Evolutionary conservation across 2,329 filamentous ascomycete genomes (phyloP).

Genomic region (Trichothecium roseum): DNA sequence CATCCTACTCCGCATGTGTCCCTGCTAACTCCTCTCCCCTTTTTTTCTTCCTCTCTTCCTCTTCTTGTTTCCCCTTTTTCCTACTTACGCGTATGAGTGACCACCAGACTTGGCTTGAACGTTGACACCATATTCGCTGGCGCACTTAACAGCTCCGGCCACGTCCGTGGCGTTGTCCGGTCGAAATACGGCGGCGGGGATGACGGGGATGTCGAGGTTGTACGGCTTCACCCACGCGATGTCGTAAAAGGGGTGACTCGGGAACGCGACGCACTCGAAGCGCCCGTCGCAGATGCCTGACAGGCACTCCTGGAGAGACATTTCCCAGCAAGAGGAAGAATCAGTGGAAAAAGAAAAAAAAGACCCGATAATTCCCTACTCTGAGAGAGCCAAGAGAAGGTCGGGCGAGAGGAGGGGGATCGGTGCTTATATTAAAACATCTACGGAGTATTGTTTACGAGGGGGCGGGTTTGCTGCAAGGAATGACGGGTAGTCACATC

Average conservation of each 20-base stretch:
- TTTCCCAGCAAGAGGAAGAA: not conserved
- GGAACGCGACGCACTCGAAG: constrained; percentile 34
- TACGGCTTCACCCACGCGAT: constrained; percentile 39
- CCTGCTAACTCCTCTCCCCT: not conserved
- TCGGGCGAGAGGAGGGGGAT: too few species aligned
- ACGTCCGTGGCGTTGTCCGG: constrained; percentile 44
- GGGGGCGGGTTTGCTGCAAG: too few species aligned
- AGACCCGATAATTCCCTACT: too few species aligned
- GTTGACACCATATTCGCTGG: constrained; percentile 33
- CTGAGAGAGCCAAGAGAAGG: too few species aligned
- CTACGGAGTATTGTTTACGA: too few species aligned
- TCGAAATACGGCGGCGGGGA: constrained; percentile 44
- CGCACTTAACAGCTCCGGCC: constrained; percentile 47
- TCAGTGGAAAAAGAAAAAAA: too few species aligned
- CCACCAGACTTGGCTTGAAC: constrained; percentile 55
- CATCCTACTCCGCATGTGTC: not conserved
- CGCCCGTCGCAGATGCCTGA: constrained; percentile 33
- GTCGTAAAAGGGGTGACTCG: constrained; percentile 32
- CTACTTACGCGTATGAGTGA: constrained; percentile 49
- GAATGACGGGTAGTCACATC: too few species aligned
- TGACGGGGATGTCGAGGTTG: constrained; percentile 39
- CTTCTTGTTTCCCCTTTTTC: not conserved
- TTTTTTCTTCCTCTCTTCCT: not conserved
- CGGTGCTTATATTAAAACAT: too few species aligned
- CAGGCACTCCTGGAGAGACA: constrained; percentile 31